These are phyloP conservation scores for Paulownia fortunei DNA, from an alignment of 257 asterid species.

Conservation along the genomic window DNA sequence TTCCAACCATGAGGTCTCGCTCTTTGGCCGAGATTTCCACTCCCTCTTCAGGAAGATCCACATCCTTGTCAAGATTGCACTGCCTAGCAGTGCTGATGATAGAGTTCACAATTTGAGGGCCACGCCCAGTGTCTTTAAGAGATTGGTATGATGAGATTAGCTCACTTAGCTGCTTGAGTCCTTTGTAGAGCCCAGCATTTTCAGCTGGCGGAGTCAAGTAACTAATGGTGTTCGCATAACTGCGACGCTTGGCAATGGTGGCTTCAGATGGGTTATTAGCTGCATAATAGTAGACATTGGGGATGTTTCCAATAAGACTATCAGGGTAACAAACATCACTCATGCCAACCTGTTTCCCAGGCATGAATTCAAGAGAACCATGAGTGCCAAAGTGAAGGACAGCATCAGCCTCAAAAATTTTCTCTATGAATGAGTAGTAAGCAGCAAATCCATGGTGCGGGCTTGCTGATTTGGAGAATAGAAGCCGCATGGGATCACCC, in stretches of 20 bases:
- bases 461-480: conserved; percentile 95
- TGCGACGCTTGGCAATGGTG: conserved; percentile 92
- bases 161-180: conserved; percentile 93
- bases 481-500: conserved; percentile 97
- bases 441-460: conserved; percentile 99
- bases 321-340: conserved; percentile 94
- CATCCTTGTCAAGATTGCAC: conserved; percentile 96
- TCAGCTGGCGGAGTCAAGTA: conserved; percentile 99
- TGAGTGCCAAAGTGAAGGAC: conserved; percentile 98
- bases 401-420: conserved; percentile 89
- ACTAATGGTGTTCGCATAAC: conserved; percentile 97
- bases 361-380: conserved; percentile 99
- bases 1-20: conserved; percentile 83
- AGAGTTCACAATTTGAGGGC: conserved; percentile 87
- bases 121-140: conserved; percentile 89
- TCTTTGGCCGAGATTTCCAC: conserved; percentile 71
- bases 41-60: conserved; percentile 90
- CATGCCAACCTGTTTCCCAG: conserved; percentile 98
- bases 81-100: conserved; percentile 90
- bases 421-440: conserved; percentile 87
- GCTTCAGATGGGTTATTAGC: conserved; percentile 98
- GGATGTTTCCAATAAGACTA: conserved; percentile 94
- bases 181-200: conserved; percentile 98
- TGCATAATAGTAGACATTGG: conserved; percentile 88
- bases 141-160: conserved; percentile 92